Evolutionary conservation across 139 green algal genomes (phyloP), one percentile per base, ranked within the genome.

Genomic region (Tetraselmis chui): DNA sequence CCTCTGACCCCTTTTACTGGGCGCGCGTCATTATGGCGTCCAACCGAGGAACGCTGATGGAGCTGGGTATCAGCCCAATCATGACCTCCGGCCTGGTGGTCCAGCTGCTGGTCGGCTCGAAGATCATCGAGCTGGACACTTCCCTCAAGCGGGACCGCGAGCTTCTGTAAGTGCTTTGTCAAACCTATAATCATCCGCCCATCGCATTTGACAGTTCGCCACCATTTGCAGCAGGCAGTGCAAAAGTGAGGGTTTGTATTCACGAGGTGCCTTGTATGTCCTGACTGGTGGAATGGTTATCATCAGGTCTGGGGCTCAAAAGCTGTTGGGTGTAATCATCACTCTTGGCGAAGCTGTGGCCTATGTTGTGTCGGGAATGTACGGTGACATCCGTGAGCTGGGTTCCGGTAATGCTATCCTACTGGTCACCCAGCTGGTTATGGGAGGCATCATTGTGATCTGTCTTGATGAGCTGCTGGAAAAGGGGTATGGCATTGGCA

Each of bases 311-410:
- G 95, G 94, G 29, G 95, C 95, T 1, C 93, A 99, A 85, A 98
- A 98, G 87, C 91, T 98, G n/a, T 88, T 99, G 79, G 96, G 93
- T 25, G 91, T 99, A n/a, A 83, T 99, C 30, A 99, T 99, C 90
- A 99, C 97, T 28, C 94, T 99, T 59, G 97, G 97, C 75, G 94
- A 99, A 88, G 97, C 97, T 58, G 94, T 99, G 28, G 97, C 97
- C n/a, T 99, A 99, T 82, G 97, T 99, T 1, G 88, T 98, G 23
- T 97, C 94, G 0, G 97, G 97, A 80, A 99, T 99, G 95, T 99
- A 99, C 82, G 97, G 97, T 28, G 94, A 98, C 77, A 95, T 99
- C 1, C 85, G 89, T 22, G 97, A 99, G 78, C 87, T 99, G 26
- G 97, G 97, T 45, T 84, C 92, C 22, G 45, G 91, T 58, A 98